A percentile compares a stretch with the other conserved stretches of the same genome.
Conservation (phyloP, 2,329 filamentous ascomycete species). For the Rhinocladiella similis region DNA sequence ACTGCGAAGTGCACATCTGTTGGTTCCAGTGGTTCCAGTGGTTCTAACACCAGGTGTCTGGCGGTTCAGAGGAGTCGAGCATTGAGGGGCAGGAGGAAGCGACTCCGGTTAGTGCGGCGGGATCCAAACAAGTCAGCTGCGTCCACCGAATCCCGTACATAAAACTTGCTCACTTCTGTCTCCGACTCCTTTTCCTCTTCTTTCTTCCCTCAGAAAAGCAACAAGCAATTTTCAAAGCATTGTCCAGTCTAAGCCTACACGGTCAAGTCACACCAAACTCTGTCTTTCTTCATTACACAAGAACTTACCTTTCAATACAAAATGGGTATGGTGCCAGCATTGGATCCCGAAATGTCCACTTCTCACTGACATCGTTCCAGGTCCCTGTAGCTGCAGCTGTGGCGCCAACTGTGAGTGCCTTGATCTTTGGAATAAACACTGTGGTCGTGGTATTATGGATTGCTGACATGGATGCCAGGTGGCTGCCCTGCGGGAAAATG, state of each 20-base stretch:
- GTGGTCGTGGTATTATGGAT: neutral
- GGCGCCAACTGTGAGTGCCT: slow-evolving; percentile 37
- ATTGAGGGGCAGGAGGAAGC: slow-evolving; percentile 1
- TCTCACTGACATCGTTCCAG: slow-evolving; percentile 19
- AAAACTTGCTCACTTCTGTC: slow-evolving; percentile 20
- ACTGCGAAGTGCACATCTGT: neutral
- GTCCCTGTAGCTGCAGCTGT: slow-evolving; percentile 27
- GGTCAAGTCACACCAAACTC: slow-evolving; percentile 6
- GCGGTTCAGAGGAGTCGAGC: neutral
- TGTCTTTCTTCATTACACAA: slow-evolving; percentile 1
- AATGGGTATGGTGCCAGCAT: slow-evolving; percentile 18
- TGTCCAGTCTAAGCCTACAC: neutral
- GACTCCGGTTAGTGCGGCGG: neutral
- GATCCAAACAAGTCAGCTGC: slow-evolving; percentile 2
- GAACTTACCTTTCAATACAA: slow-evolving; percentile 14
- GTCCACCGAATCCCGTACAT: neutral
- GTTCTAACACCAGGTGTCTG: neutral
- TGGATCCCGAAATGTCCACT: neutral
- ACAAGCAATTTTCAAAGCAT: slow-evolving; percentile 20
- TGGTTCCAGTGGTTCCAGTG: neutral
- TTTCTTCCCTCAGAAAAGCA: slow-evolving; percentile 14
- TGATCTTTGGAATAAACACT: slow-evolving; percentile 53
- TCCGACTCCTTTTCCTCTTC: slow-evolving; percentile 1
- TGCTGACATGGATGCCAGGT: slow-evolving; percentile 11
- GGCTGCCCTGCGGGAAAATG: slow-evolving; percentile 27